Base-by-base conservation (phyloP, 2,329 filamentous ascomycete species). In the Fusarium protoensiforme region DNA sequence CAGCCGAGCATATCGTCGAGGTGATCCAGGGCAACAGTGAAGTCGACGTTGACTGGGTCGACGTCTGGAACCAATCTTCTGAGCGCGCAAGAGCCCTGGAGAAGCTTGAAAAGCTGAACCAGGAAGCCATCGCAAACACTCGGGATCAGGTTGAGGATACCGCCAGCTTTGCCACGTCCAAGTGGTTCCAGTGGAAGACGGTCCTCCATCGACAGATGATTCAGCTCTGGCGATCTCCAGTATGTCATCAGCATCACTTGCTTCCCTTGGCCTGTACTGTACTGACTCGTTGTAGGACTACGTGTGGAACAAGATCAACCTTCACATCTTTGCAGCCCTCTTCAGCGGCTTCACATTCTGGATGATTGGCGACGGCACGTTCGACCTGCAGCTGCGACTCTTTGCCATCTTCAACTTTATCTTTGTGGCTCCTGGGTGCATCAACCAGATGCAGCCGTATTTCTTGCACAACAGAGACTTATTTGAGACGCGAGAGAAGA, bases 51-150 rank as follows among this genome's bases (percentile, higher is more conserved):
- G 77, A 78, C 51, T 78, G 77, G 78, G 69, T 71, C 16, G 85
- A 92, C 46, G 88, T 92, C 73, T 94, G 92, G 92, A 84, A 85
- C 54, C 86, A 87, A 39, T 93, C 91, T 0, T 81, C 88, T 2
- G 86, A 92, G 72, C 87, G 89, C 69, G 27, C 65, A 5, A 80
- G 83, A 6, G 78, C 83, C 2, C 81, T 92, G 20, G 78, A 90
- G 2, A 80, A 86, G 18, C 61, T 78, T 27, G 69, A 72, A 18
- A 90, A 92, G 76, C 91, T 94, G 41, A 86, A 90, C 8, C 86
- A 92, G 65, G 88, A 89, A 72, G 78, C 85, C 2, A 35, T 67
- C 2, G 43, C 61, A 5, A 38, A 65, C 10, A 64, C 29, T 5
- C 31, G 41, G 3, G 64, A 31, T 3, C 20, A 53, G 4, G 33